Percentiles rank a stretch among this genome's conserved stretches.
Conservation (phyloP, 805 yeast genomes). For the Candida orba region DNA sequence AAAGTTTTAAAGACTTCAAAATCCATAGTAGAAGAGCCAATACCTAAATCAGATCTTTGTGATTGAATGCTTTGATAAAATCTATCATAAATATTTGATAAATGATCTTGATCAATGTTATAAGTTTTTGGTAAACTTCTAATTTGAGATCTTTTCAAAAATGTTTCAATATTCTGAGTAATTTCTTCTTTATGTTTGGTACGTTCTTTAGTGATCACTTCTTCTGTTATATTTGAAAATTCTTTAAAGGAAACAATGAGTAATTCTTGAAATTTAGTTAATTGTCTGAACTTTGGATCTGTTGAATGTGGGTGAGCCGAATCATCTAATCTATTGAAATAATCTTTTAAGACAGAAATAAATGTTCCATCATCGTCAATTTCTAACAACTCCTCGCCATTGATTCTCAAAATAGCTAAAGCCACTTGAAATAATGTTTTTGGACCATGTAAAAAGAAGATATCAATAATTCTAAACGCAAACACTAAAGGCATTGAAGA, state of each 20-base stretch:
- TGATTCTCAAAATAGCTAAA: constrained; percentile 78
- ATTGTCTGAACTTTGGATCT: constrained; percentile 53
- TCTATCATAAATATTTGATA: constrained; percentile 75
- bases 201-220: constrained; percentile 61
- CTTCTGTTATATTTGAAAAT: constrained; percentile 73
- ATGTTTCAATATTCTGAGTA: constrained; percentile 77
- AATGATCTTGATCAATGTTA: constrained; percentile 47
- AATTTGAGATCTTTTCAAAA: constrained; percentile 87
- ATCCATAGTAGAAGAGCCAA: constrained; percentile 63
- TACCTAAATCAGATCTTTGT: constrained; percentile 46
- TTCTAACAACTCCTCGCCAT: constrained; percentile 73
- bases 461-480: constrained; percentile 88
- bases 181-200: constrained; percentile 67
- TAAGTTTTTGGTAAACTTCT: constrained; percentile 75
- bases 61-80: constrained; percentile 72
- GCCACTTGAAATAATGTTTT: constrained; percentile 88
- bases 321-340: constrained; percentile 69
- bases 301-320: constrained; percentile 69
- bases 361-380: constrained; percentile 92
- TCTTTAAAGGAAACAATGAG: constrained; percentile 91
- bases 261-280: constrained; percentile 83
- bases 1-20: constrained; percentile 64
- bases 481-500: constrained; percentile 92
- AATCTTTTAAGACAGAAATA: constrained; percentile 75
- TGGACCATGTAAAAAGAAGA: constrained; percentile 85